Base-by-base conservation (phyloP, 306 rosid genomes). In the Trifolium dubium region DNA sequence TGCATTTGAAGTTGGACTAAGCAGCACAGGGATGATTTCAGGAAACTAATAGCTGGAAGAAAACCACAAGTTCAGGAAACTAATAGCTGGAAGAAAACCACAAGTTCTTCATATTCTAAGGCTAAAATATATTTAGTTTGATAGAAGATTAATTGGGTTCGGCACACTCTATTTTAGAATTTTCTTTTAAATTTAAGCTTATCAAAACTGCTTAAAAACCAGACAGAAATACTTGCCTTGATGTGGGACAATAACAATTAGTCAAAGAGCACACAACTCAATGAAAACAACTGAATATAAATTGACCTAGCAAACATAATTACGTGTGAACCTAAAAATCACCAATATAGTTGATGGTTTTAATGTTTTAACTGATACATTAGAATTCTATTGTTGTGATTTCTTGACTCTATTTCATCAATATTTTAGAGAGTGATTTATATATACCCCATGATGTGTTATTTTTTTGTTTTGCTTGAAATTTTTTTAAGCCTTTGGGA, bases 31-130 rank as follows among this genome's bases (percentile, higher is more conserved):
- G 69, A 82, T 31, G 17, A 86, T 65, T 46, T 59, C 73, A 59
- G 81, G 79, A 75, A 79, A 61, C 68, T 80, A 80, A 70, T 67
- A 85, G 61, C 56, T 46, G 78, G 83, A 76, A 46, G 73, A 80
- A 80, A 75, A 28, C 84, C 85, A 75, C 69, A 79, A n/a, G n/a
- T 46, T 59, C 73, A 59, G 81, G 79, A 75, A 79, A 61, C 68
- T 80, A 80, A 70, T 67, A 85, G 61, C 56, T 46, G 78, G 83
- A 76, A 46, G 73, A 80, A 80, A 75, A 28, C 84, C 85, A 75
- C 69, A 79, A n/a, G n/a, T 46, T 59, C 64, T 74, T 83, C 95
- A 89, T 94, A 7, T 72, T 53, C 56, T 46, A 6, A 68, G 65
- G 60, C 72, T 60, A 62, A 62, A 69, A 67, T 64, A 62, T 44